These are phyloP conservation scores for Naganishia sp. DNA, from an alignment of 1,284 basidiomycete species.

Conservation along the genomic window DNA sequence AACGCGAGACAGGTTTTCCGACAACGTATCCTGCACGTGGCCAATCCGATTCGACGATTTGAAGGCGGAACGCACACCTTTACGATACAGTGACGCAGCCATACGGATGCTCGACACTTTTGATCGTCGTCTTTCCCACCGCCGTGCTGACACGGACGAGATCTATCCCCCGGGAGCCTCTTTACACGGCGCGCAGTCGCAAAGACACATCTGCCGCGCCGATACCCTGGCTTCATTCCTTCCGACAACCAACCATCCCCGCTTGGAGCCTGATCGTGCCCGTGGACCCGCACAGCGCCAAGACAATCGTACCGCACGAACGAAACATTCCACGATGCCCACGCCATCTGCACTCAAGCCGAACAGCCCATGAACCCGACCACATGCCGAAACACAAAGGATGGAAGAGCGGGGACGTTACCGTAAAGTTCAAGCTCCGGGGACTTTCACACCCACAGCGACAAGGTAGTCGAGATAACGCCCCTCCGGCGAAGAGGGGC, in stretches of 20 bases:
- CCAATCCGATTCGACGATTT: neutral
- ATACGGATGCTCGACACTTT: slow-evolving; percentile 10
- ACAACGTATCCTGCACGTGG: neutral
- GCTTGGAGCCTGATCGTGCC: neutral
- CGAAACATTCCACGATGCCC: slow-evolving; percentile 12
- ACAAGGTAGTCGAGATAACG: slow-evolving; percentile 7
- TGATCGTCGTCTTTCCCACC: slow-evolving; percentile 11
- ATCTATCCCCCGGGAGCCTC: slow-evolving; percentile 5
- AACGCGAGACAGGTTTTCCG: slow-evolving; percentile 2
- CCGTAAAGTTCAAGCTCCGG: slow-evolving; percentile 24
- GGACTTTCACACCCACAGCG: slow-evolving; percentile 33
- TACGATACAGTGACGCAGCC: neutral
- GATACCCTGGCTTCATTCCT: neutral
- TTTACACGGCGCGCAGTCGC: neutral
- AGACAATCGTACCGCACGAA: neutral
- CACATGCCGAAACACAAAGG: neutral
- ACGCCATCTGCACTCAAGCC: slow-evolving; percentile 5
- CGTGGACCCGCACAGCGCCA: neutral
- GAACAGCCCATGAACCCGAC: neutral
- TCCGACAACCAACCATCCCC: slow-evolving; percentile 1
- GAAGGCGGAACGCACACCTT: neutral
- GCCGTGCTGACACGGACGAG: slow-evolving; percentile 4
- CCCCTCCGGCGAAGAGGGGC: too few relatives aligned
- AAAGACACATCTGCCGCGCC: neutral
- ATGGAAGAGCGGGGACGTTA: slow-evolving; percentile 5